Base-by-base conservation (phyloP, 2,329 filamentous ascomycete species). In the Pyrenochaeta sp. region DNA sequence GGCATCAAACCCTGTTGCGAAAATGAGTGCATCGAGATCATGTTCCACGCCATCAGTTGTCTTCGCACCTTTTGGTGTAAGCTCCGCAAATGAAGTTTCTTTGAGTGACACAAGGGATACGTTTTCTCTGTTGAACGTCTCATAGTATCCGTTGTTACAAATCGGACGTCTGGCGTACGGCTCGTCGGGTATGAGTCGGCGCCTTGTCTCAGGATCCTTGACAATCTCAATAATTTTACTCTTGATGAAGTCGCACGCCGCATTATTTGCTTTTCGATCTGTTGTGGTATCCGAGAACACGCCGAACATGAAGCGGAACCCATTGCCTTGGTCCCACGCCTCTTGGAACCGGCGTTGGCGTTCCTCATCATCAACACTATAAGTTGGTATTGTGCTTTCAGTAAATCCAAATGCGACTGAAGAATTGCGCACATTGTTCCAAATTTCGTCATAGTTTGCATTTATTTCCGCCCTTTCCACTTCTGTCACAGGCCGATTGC, bases 1-100 rank as follows among this genome's bases (percentile, higher is more conserved):
- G 3, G 79, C 79, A 61, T 79, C 77, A 51, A 78, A 79, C 7
- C 77, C 77, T 2, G 77, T 78, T 2, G 76, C 77, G 11, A 75
- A 66, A 31, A 73, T 69, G 12, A 78, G 51, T 10, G 76, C 57
- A 39, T 78, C 76, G 33, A 78, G 65, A 18, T 77, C 71, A 20
- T 68, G 64, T 29, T 61, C 51, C 46, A 60, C 61, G 18, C 72
- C 75, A 32, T 79, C 69, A 1, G 62, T 49, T 1, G 72, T 76
- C 7, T 71, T 58, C 49, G 85, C 72, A 6, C 75, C 75, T 1
- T 54, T 66, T 17, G 60, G 58, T 14, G 66, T 65, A 15, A 77
- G 58, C 10, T 60, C 53, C n/a, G 50, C 42, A 43, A 78, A 74
- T 0, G 76, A 73, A 2, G 77, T 65, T 20, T 70, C 67, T 43